These are phyloP conservation scores for Blastocystis sp. DNA, from an alignment of 352 stramenopile species.

Conservation along the genomic window DNA sequence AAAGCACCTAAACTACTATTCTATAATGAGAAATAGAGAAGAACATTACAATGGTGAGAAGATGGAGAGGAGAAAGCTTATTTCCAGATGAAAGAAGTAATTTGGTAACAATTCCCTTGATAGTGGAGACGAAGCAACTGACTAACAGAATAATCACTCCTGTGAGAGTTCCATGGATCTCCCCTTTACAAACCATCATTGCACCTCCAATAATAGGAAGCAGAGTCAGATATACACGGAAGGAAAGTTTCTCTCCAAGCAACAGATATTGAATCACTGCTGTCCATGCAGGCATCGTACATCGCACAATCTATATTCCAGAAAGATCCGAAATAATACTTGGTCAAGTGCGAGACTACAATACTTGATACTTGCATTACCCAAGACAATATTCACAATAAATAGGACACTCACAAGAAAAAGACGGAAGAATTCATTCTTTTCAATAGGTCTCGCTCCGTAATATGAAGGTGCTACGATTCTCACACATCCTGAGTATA, in stretches of 20 bases:
- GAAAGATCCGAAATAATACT: background rate
- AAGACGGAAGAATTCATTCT: conserved; percentile 11
- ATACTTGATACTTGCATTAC: conserved; percentile 62
- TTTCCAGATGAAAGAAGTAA: conserved; percentile 58
- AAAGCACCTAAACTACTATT: conserved; percentile 60
- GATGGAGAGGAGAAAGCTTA: conserved; percentile 60
- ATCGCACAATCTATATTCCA: conserved; percentile 60
- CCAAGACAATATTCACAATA: conserved; percentile 62
- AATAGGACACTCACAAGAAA: conserved; percentile 62
- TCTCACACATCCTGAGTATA: conserved; percentile 35
- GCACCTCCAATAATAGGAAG: conserved; percentile 66
- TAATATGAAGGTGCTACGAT: conserved; percentile 14
- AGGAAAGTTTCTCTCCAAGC: conserved; percentile 50
- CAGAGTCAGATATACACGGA: conserved; percentile 37
- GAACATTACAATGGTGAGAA: conserved; percentile 24
- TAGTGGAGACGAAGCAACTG: conserved; percentile 61
- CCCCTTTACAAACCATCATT: conserved; percentile 65
- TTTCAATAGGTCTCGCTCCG: conserved; percentile 40
- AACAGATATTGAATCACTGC: conserved; percentile 56
- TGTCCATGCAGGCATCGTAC: conserved; percentile 64
- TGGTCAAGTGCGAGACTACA: conserved; percentile 62
- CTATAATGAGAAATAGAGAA: background rate
- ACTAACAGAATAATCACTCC: conserved; percentile 44
- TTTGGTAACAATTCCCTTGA: conserved; percentile 66
- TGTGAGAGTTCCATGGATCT: conserved; percentile 44